Evolutionary conservation across 495 filamentous ascomycete species (phyloP), one percentile per base, ranked within the genome.

Genomic region (Sabuloglossum arenarium): DNA sequence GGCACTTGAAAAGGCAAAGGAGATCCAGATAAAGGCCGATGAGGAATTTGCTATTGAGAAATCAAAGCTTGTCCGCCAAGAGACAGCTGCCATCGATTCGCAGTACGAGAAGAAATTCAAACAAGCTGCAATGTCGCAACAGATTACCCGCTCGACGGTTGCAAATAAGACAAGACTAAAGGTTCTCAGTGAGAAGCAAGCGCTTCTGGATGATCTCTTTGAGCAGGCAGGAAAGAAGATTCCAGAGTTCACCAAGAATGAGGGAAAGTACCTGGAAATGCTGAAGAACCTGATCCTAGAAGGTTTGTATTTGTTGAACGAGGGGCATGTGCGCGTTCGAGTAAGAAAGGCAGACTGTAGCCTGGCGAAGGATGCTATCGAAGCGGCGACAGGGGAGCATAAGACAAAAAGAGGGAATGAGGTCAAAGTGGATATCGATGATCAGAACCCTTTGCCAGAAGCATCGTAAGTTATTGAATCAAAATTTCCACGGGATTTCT

Each of bases 11-110:
- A 99, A 99, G 73, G 88, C 89, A 62, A 80, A 80, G 65, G 93
- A 99, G 69, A 97, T 99, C 72, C 76, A 86, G 60, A 79, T 96
- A 71, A 97, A 97, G 71, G 93, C 93, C 69, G 86, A 97, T 71
- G 88, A 96, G 68, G 93, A 99, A 68, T 95, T 96, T 69, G 82
- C 85, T 61, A 96, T 95, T 65, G 93, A 97, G 67, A 97, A 97
- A 71, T 88, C 88, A 53, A 94, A 94, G 75, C 87, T 99, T 39
- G 90, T 97, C 59, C 90, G 85, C 67, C 79, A 89, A 68, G 93
- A 97, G 69, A 94, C 86, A 56, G 75, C 83, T 63, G 70, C 87
- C 69, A 97, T 99, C 77, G 91, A 99, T 74, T 71, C 75, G 52
- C 71, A 78, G 56, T 97, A 95, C 79, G 82, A 87, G 69, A 96